A percentile compares a stretch with the other conserved stretches of the same genome.
Evolutionary conservation across 371 early-diverging fungal genomes (phyloP).

Genomic region (Gilbertella persicaria): DNA sequence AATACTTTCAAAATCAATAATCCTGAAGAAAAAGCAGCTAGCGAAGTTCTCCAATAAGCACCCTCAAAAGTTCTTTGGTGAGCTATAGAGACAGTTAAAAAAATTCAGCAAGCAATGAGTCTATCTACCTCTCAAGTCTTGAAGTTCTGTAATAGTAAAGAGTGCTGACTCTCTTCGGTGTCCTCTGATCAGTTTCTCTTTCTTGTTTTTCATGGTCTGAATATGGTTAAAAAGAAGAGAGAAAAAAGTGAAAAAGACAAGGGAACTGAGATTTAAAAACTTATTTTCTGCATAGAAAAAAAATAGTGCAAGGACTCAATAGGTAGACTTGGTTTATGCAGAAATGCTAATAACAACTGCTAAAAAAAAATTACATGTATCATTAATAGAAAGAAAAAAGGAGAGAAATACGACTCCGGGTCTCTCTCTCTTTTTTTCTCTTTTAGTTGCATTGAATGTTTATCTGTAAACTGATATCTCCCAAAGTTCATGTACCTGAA

Average conservation of each 20-base stretch:
- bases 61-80: constrained; percentile 80
- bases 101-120: neutral
- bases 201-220: constrained; percentile 8
- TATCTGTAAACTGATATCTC: no score
- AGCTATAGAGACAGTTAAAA: constrained; percentile 38
- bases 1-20: constrained; percentile 72
- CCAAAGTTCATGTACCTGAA: no score
- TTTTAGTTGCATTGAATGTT: no score
- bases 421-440: no score
- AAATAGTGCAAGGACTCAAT: no score
- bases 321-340: no score
- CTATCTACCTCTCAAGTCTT: constrained; percentile 42
- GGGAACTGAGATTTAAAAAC: neutral
- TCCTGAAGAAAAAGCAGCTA: constrained; percentile 71
- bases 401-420: no score
- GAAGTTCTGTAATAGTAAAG: constrained; percentile 40
- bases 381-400: no score
- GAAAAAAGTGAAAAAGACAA: constrained; percentile 5
- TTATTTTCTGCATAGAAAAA: no score
- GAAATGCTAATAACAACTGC: no score
- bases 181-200: constrained; percentile 39
- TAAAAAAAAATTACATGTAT: no score
- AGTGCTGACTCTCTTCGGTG: constrained; percentile 44
- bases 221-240: neutral
- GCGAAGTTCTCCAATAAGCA: constrained; percentile 76